Evolutionary conservation across 768 basidiomycete species (phyloP), one percentile per base, ranked within the genome.

Genomic region (Cystofilobasidium bisporidii): DNA sequence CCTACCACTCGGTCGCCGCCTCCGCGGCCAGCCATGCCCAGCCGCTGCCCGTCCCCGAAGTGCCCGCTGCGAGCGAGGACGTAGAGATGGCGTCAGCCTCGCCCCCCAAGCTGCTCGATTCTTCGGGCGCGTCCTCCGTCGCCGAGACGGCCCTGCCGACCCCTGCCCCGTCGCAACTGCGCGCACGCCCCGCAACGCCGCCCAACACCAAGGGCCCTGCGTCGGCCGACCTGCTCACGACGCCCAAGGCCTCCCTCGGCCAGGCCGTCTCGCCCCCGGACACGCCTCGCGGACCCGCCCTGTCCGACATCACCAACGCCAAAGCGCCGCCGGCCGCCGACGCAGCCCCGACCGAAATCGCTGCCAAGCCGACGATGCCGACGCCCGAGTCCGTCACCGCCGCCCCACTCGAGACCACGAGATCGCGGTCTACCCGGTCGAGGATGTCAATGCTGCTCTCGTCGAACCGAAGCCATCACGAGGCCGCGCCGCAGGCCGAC

Each of bases 31-130:
- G 36, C 5, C 36, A 36, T 36, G 6, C 6, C 6, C 5, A 12
- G 36, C 36, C 36, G 12, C 36, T 36, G 36, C 36, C 36, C 36
- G 36, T 12, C n/a, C n/a, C n/a, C n/a, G n/a, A n/a, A n/a, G n/a
- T n/a, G n/a, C n/a, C n/a, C n/a, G n/a, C n/a, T n/a, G n/a, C n/a
- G n/a, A n/a, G n/a, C n/a, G n/a, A 28, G 20, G 65, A 68, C 36
- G 61, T 68, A 55, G 56, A 68, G 41, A 68, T 68, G 66, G 61
- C 40, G 15, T 47, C 20, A 36, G 64, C 68, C 48, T 60, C 63
- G 5, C 63, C 45, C 1, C 33, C 45, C 17, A 14, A 28, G 33
- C 36, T 64, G 28, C 26, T 56, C n/a, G 11, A 24, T 36, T 28
- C n/a, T n/a, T n/a, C 58, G 47, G 48, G n/a, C 38, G n/a, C 45